Percentiles rank a stretch among this genome's conserved stretches.
Evolutionary conservation across 768 basidiomycete genomes (phyloP).

Genomic region (Symmetrospora coprosmae): DNA sequence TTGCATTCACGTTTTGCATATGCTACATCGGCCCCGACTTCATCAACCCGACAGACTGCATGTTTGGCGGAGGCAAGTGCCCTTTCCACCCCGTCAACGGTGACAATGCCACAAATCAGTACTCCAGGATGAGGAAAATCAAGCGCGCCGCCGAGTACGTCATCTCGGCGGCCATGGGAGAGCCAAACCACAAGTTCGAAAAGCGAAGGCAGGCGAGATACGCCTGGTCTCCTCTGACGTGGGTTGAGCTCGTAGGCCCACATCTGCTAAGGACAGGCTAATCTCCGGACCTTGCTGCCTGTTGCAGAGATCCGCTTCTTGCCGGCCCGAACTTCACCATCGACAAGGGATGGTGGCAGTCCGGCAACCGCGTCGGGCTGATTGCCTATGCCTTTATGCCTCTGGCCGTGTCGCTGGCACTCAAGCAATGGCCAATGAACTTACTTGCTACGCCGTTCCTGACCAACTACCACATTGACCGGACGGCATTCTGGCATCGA

Average conservation of each 20-base stretch:
- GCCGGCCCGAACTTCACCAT: constrained; percentile 49
- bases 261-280: neutral
- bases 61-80: constrained; percentile 30
- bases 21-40: constrained; percentile 57
- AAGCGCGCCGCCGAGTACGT: neutral
- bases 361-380: constrained; percentile 52
- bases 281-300: neutral
- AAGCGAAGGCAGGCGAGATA: constrained; percentile 11
- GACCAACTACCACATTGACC: constrained; percentile 59
- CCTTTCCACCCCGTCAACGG: constrained; percentile 22
- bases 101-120: constrained; percentile 13
- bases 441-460: constrained; percentile 52
- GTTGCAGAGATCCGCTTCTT: constrained; percentile 37
- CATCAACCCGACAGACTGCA: constrained; percentile 38
- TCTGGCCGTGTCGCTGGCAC: constrained; percentile 53
- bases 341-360: constrained; percentile 56
- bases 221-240: neutral
- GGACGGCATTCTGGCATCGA: constrained; percentile 55
- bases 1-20: constrained; percentile 42
- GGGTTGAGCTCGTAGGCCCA: neutral
- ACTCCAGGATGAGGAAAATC: neutral
- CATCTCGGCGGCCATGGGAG: neutral
- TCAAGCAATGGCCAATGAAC: constrained; percentile 58
- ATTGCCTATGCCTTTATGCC: constrained; percentile 61
- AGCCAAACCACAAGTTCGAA: neutral